phyloP scores from a whole-genome alignment of 2,329 filamentous ascomycete species.

The Helotiales sp. region DNA sequence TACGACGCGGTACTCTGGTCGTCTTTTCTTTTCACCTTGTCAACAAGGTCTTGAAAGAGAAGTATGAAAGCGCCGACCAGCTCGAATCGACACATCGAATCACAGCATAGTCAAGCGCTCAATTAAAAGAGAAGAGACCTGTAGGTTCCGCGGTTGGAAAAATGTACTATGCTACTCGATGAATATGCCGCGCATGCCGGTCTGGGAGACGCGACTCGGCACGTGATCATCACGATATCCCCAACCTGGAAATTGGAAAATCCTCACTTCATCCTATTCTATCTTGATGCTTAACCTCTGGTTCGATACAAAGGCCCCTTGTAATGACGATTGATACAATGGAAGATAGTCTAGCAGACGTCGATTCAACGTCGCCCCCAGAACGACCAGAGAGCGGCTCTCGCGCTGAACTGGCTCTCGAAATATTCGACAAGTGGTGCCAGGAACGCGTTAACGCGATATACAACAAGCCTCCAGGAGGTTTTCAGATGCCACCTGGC shows the following conservation, averaged over 20 bases:
- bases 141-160: no score
- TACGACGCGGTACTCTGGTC: constrained; percentile 6
- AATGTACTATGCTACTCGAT: no score
- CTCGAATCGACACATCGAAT: constrained; percentile 37
- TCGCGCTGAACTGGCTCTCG: not conserved
- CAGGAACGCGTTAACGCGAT: not conserved
- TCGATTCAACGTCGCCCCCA: not conserved
- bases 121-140: no score
- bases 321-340: not conserved
- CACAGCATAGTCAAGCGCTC: constrained; percentile 9
- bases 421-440: not conserved
- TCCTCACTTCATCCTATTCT: no score
- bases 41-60: constrained; percentile 25
- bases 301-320: no score
- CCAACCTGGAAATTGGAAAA: no score
- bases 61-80: constrained; percentile 33
- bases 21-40: constrained; percentile 21
- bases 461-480: not conserved
- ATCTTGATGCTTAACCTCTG: no score
- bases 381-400: not conserved
- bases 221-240: no score
- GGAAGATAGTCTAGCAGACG: not conserved
- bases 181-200: no score
- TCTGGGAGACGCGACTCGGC: no score
- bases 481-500: not conserved